Evolutionary conservation across 805 yeast species (phyloP).

Genomic region (Kazachstania africana): DNA sequence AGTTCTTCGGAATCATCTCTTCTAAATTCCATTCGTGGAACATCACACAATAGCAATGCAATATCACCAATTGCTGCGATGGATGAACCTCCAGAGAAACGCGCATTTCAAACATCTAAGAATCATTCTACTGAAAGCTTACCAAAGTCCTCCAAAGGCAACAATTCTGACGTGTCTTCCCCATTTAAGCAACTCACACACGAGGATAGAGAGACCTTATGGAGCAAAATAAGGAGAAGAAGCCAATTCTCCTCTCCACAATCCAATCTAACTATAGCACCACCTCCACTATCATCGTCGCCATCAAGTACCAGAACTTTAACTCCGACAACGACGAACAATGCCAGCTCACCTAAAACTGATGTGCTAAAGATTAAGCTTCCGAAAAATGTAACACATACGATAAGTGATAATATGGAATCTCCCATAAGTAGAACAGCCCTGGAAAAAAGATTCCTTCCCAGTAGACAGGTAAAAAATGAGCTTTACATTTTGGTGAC

Average conservation of each 20-base stretch:
- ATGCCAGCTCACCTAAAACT: slow-evolving; percentile 1
- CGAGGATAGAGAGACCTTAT: slow-evolving; percentile 19
- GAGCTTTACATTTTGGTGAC: slow-evolving; percentile 43
- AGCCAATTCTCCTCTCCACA: slow-evolving; percentile 10
- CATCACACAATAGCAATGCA: slow-evolving; percentile 2
- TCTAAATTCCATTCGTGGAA: slow-evolving; percentile 27
- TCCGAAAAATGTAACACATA: not conserved
- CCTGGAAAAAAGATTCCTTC: slow-evolving; percentile 2
- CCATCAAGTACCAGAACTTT: slow-evolving; percentile 2
- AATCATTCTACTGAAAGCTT: slow-evolving; percentile 9
- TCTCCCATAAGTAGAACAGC: not conserved
- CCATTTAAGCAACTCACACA: slow-evolving; percentile 8
- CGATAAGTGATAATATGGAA: too few relatives aligned
- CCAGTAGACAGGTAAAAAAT: not conserved
- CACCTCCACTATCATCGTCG: slow-evolving; percentile 4
- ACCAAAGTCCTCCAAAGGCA: slow-evolving; percentile 4
- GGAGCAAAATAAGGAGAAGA: slow-evolving; percentile 22
- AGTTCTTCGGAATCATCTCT: slow-evolving; percentile 46
- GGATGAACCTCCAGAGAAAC: not conserved
- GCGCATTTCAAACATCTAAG: not conserved
- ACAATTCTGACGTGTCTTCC: slow-evolving; percentile 7
- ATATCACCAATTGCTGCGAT: not conserved
- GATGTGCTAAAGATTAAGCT: not conserved
- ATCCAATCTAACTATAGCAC: slow-evolving; percentile 3
- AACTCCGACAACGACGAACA: slow-evolving; percentile 4